Base-by-base conservation (phyloP, 2,329 filamentous ascomycete genomes). In the Pseudogymnoascus sp. region DNA sequence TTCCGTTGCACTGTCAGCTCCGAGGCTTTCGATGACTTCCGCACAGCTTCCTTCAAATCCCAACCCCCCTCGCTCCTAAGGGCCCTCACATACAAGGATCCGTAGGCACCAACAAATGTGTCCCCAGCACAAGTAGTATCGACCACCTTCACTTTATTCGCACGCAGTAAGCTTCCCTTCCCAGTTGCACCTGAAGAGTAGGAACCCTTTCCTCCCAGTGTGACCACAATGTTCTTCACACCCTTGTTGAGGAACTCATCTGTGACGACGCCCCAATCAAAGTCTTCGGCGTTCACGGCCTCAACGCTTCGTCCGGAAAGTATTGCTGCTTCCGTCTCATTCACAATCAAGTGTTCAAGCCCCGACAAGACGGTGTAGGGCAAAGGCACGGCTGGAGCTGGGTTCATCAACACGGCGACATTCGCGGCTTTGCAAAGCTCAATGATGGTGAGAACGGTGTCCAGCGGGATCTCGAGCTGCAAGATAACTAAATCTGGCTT, bases 111-210 rank as follows among this genome's bases (percentile, higher is more conserved):
- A 4, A 96, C 90, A 77, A 97, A 97, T 0, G 93, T 97, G 74
- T 97, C 93, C 0, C 93, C 93, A 4, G 95, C 95, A 1, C 89
- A 93, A 7, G 93, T 97, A 1, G 93, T 97, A 74, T 97, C 93
- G 4, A 97, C 85, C 1, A 97, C 93, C 63, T 82, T 77, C 3
- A 91, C 88, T 75, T 89, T 88, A 66, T 84, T 81, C 0, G 90
- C 91, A 4, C 79, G 77, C 1, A 92, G 75, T 26, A 79, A 72
- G 67, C 86, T 71, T 1, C 78, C 80, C 61, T 78, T 78, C 29
- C 76, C 76, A 15, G 73, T 77, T 33, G 74, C 76, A 19, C 79
- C 83, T 62, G 81, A 78, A 72, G 83, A 91, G 73, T 85, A 91
- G 29, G 88, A 88, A n/a, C 92, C 92, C 65, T 89, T 84, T 0